Conservation (phyloP, 495 filamentous ascomycete genomes). For the Lindgomyces ingoldianus region DNA sequence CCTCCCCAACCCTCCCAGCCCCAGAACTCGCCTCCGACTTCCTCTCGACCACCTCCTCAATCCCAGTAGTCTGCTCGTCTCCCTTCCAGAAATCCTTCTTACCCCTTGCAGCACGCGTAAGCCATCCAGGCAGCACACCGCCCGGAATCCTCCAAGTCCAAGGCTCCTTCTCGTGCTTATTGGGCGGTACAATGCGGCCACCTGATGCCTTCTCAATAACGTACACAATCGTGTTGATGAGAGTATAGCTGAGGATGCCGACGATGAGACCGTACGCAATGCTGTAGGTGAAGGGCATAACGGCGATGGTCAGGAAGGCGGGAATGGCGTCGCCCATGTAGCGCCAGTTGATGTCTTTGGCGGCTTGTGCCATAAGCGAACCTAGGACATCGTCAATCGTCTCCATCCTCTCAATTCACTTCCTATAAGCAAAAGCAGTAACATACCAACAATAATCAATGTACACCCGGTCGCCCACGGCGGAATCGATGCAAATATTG, state of each 20-base stretch:
- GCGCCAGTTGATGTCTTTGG: conserved; percentile 78
- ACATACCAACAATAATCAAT: conserved; percentile 63
- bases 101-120: conserved; percentile 59
- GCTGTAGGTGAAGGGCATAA: conserved; percentile 87
- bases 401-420: background rate
- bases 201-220: conserved; percentile 62
- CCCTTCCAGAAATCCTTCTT: conserved; percentile 66
- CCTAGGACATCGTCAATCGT: conserved; percentile 43
- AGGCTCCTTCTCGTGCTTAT: conserved; percentile 69
- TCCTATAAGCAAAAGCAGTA: background rate
- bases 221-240: conserved; percentile 67
- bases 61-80: conserved; percentile 14
- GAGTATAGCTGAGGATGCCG: conserved; percentile 71
- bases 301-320: conserved; percentile 74
- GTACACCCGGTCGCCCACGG: conserved; percentile 83
- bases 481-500: conserved; percentile 82
- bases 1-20: background rate
- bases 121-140: conserved; percentile 70
- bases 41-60: conserved; percentile 7
- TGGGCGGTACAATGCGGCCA: conserved; percentile 69
- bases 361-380: conserved; percentile 74
- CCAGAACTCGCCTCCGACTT: conserved; percentile 6
- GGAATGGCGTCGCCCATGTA: conserved; percentile 78
- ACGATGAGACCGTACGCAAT: conserved; percentile 80
- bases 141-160: conserved; percentile 71